phyloP scores from a whole-genome alignment of 2,329 filamentous ascomycete species.

The Fusarium sacchari region DNA sequence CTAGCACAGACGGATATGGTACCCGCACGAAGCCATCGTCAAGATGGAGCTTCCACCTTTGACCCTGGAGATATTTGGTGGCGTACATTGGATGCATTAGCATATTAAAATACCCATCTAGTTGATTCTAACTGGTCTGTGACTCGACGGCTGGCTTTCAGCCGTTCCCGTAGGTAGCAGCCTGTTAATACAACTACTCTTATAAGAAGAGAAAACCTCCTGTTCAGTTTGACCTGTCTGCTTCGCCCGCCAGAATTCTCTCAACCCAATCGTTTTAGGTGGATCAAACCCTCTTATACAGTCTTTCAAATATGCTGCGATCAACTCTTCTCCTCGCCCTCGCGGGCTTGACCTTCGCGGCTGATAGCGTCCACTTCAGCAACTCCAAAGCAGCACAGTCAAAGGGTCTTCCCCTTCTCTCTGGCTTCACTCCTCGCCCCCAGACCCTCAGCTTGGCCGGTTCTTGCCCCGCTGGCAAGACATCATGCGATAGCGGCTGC shows the following conservation, averaged over 20 bases:
- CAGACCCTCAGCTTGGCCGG: constrained; percentile 29
- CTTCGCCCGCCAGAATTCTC: not conserved
- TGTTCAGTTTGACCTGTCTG: not conserved
- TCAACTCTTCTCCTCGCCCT: constrained; percentile 43
- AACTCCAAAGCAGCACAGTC: constrained; percentile 11
- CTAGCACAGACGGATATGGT: constrained; percentile 19
- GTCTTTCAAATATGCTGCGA: constrained; percentile 35
- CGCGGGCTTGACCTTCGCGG: constrained; percentile 37
- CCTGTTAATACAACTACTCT: not conserved
- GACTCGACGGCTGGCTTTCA: constrained; percentile 17
- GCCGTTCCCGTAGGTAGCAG: constrained; percentile 6
- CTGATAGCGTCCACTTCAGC: constrained; percentile 31
- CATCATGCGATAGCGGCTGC: constrained; percentile 46
- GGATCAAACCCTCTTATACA: not conserved
- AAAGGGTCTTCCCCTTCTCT: constrained; percentile 35
- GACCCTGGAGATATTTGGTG: constrained; percentile 30
- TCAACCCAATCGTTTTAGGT: not conserved
- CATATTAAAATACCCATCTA: constrained; percentile 18
- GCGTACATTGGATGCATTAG: constrained; percentile 29
- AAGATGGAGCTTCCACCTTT: constrained; percentile 18
- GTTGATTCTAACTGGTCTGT: constrained; percentile 5
- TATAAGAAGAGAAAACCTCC: constrained; percentile 28
- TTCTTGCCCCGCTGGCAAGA: constrained; percentile 37
- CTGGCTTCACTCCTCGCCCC: constrained; percentile 28
- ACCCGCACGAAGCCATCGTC: constrained; percentile 37